Conservation (phyloP, 495 filamentous ascomycete genomes). For the Pseudevernia furfuracea region DNA sequence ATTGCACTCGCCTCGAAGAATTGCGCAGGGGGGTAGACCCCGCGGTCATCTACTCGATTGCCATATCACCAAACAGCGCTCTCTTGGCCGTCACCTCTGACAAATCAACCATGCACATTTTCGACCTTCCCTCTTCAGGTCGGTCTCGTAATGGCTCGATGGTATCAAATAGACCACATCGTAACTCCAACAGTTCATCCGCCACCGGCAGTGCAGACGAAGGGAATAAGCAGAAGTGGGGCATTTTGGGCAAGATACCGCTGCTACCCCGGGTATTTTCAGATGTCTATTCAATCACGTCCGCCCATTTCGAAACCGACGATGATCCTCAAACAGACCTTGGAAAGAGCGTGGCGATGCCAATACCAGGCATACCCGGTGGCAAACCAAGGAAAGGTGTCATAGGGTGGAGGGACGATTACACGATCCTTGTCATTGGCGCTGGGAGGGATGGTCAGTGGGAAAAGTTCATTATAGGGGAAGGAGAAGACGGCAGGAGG, state of each 20-base stretch:
- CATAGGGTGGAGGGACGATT: conserved; percentile 66
- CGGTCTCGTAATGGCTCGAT: conserved; percentile 28
- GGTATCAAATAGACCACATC: conserved; percentile 26
- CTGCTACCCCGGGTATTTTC: conserved; percentile 73
- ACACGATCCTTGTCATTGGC: conserved; percentile 65
- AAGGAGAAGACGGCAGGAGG: conserved; percentile 55
- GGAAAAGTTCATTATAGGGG: conserved; percentile 69
- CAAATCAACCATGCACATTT: conserved; percentile 90
- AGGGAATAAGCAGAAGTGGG: conserved; percentile 63
- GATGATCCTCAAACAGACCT: conserved; percentile 50
- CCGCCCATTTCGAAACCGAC: conserved; percentile 67
- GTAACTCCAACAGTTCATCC: conserved; percentile 36
- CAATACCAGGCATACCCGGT: conserved; percentile 39
- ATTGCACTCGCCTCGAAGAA: conserved; percentile 71
- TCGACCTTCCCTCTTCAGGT: conserved; percentile 53
- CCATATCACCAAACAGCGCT: conserved; percentile 71
- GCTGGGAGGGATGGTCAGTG: conserved; percentile 72
- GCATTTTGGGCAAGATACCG: conserved; percentile 67
- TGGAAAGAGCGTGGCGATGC: conserved; percentile 31
- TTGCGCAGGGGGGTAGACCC: conserved; percentile 82
- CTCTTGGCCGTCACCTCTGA: conserved; percentile 91
- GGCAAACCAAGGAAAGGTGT: conserved; percentile 64
- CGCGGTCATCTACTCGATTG: conserved; percentile 76
- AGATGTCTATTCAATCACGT: conserved; percentile 74
- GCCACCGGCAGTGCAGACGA: conserved; percentile 36